Percentiles rank a stretch among this genome's conserved stretches.
phyloP scores from a whole-genome alignment of 2,329 filamentous ascomycete species.

The Coniella vitis region DNA sequence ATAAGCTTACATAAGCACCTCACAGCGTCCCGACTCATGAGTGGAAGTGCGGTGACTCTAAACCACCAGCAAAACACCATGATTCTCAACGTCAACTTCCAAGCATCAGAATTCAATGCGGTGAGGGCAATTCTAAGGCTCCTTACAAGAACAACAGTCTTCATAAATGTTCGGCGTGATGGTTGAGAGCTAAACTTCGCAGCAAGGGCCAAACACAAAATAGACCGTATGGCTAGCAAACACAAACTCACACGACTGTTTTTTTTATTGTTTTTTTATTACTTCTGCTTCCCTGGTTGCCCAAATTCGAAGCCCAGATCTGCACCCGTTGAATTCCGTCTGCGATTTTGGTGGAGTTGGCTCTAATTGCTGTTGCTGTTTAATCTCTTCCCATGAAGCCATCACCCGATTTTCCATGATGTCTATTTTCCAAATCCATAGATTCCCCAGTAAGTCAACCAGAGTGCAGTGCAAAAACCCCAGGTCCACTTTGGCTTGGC shows the following conservation, averaged over 20 bases:
- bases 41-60: too few species aligned
- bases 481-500: constrained; percentile 67
- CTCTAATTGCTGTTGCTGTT: constrained; percentile 78
- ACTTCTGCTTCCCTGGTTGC: constrained; percentile 27
- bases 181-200: too few species aligned
- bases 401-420: constrained; percentile 59
- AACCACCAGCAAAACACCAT: too few species aligned
- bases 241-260: constrained; percentile 23
- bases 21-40: too few species aligned
- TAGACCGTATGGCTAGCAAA: neutral
- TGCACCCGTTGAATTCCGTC: constrained; percentile 79
- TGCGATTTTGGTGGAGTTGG: constrained; percentile 49
- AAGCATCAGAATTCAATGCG: too few species aligned
- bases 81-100: too few species aligned
- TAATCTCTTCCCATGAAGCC: constrained; percentile 74
- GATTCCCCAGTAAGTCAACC: constrained; percentile 67
- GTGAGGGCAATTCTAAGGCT: too few species aligned
- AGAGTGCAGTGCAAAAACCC: constrained; percentile 39
- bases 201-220: neutral
- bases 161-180: too few species aligned
- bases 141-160: too few species aligned
- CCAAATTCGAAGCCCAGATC: constrained; percentile 56
- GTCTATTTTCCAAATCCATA: constrained; percentile 89
- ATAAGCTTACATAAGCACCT: too few species aligned
- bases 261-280: constrained; percentile 27